phyloP scores from a whole-genome alignment of 345 rosid genomes.

The Eucalyptus curtisii region DNA sequence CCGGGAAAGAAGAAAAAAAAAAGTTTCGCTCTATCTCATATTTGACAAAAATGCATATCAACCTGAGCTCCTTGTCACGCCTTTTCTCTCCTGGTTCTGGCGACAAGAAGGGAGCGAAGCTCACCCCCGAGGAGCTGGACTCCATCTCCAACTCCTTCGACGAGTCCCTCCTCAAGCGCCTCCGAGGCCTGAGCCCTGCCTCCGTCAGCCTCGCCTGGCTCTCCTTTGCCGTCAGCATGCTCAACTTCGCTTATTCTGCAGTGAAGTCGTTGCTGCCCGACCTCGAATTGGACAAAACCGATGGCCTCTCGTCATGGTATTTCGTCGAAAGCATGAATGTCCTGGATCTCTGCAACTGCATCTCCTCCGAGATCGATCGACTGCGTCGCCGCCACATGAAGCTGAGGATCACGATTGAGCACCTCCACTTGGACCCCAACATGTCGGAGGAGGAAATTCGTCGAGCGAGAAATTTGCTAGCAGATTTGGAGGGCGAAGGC shows the following conservation, averaged over 20 bases:
- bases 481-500: background rate
- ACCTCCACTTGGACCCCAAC: background rate
- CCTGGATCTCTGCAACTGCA: background rate
- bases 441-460: background rate
- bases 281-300: background rate
- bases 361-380: background rate
- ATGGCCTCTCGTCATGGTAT: background rate
- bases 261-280: background rate
- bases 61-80: background rate
- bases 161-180: background rate
- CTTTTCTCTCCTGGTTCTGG: background rate
- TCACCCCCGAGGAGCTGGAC: background rate
- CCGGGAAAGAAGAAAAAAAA: background rate
- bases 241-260: background rate
- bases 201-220: background rate
- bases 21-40: background rate
- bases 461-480: background rate
- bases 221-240: background rate
- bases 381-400: background rate
- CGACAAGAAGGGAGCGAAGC: background rate
- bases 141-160: background rate
- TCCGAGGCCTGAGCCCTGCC: background rate
- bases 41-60: background rate
- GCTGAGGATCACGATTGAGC: background rate
- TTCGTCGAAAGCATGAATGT: accelerated